A percentile compares a stretch with the other conserved stretches of the same genome.
phyloP scores from a whole-genome alignment of 345 rosid genomes.

The Murraya koenigii region DNA sequence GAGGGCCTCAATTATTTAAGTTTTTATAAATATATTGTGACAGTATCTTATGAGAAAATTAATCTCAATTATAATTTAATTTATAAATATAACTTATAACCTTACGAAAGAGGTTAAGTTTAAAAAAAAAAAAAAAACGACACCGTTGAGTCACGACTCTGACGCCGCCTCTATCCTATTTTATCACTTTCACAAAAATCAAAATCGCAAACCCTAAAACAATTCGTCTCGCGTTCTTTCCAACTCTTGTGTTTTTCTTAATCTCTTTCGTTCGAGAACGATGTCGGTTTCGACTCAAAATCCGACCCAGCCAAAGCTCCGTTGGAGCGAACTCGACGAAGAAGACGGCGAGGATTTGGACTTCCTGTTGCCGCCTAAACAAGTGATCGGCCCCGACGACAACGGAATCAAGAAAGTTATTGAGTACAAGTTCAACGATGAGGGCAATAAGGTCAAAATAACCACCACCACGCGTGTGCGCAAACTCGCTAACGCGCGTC shows the following conservation, averaged over 20 bases:
- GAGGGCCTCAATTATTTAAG: too few species aligned
- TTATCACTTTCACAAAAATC: too few species aligned
- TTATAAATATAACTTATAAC: too few species aligned
- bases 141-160: too few species aligned
- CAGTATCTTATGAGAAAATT: too few species aligned
- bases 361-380: constrained; percentile 43
- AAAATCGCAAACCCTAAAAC: constrained; percentile 1
- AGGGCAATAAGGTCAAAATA: constrained; percentile 43
- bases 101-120: too few species aligned
- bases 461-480: constrained; percentile 46
- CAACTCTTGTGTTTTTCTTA: background rate
- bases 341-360: constrained; percentile 51
- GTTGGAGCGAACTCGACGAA: constrained; percentile 59
- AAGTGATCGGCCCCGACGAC: constrained; percentile 53
- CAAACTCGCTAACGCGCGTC: constrained; percentile 48
- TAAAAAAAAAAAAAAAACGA: too few species aligned
- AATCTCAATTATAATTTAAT: too few species aligned
- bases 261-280: background rate
- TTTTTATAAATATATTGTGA: too few species aligned
- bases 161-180: too few species aligned
- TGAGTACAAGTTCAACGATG: constrained; percentile 55
- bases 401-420: constrained; percentile 50
- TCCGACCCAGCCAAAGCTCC: constrained; percentile 23
- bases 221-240: background rate
- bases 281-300: constrained; percentile 16